These are phyloP conservation scores for Leucogyrophana mollusca DNA, from an alignment of 768 basidiomycete genomes.

Conservation along the genomic window DNA sequence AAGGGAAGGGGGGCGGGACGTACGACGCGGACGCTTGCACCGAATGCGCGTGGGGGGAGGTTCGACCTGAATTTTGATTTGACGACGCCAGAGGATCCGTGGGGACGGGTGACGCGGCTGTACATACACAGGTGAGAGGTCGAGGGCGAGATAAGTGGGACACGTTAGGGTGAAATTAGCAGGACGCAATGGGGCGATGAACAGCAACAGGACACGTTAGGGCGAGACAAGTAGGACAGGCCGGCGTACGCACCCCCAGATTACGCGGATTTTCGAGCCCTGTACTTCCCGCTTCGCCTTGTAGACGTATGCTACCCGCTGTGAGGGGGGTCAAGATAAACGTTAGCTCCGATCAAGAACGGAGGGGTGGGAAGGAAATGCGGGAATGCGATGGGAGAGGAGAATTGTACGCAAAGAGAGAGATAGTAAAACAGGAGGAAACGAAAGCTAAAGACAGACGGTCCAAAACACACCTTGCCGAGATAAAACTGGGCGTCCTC, in stretches of 20 bases:
- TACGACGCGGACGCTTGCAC: slow-evolving; percentile 89
- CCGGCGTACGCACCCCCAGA: slow-evolving; percentile 83
- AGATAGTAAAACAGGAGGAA: no score
- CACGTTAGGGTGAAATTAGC: no score
- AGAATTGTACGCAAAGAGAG: no score
- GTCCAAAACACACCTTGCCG: slow-evolving; percentile 87
- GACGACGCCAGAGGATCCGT: slow-evolving; percentile 93
- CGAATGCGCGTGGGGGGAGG: slow-evolving; percentile 93
- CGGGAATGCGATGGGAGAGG: no score
- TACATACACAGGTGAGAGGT: not conserved
- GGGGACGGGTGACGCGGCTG: slow-evolving; percentile 89
- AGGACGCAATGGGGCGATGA: no score
- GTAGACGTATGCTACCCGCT: slow-evolving; percentile 99
- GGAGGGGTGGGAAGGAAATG: not conserved
- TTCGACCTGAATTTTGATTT: slow-evolving; percentile 96
- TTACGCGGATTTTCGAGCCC: slow-evolving; percentile 94
- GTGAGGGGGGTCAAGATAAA: slow-evolving; percentile 6
- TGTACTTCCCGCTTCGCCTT: slow-evolving; percentile 92
- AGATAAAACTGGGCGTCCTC: slow-evolving; percentile 98
- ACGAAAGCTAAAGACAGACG: no score
- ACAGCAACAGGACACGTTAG: no score
- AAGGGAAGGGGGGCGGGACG: slow-evolving; percentile 23
- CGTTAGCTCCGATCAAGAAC: no score
- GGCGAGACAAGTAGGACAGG: not conserved
- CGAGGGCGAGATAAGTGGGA: not conserved